Percentiles rank a stretch among this genome's conserved stretches.
Conservation (phyloP, 495 filamentous ascomycete genomes). For the Zalerion maritima region DNA sequence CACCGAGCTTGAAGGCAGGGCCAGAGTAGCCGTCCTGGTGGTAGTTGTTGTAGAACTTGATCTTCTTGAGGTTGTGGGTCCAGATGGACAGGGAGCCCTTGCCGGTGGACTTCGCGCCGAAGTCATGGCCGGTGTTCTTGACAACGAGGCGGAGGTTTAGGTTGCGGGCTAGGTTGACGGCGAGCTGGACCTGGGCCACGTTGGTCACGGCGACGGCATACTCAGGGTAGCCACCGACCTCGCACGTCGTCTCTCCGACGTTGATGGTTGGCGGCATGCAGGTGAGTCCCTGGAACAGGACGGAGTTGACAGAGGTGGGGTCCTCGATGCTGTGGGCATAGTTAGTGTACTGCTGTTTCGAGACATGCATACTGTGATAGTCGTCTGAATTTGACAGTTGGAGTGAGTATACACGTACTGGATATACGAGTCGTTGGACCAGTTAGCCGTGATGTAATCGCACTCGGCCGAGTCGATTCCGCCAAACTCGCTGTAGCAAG, state of each 20-base stretch:
- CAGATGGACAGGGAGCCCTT: conserved; percentile 43
- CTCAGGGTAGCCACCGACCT: conserved; percentile 41
- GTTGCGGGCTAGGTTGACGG: conserved; percentile 48
- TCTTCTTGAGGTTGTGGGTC: conserved; percentile 41
- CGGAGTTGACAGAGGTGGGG: conserved; percentile 34
- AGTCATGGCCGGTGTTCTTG: conserved; percentile 62
- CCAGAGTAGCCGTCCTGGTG: conserved; percentile 24
- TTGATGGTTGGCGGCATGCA: conserved; percentile 33
- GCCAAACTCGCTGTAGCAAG: conserved; percentile 32
- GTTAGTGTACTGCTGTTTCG: conserved; percentile 6
- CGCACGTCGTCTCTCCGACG: conserved; percentile 33
- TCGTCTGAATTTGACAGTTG: neutral
- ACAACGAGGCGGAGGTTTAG: conserved; percentile 44
- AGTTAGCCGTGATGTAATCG: conserved; percentile 17
- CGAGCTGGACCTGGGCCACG: conserved; percentile 42
- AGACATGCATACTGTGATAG: conserved; percentile 7
- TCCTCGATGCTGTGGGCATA: conserved; percentile 19
- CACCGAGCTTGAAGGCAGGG: conserved; percentile 31
- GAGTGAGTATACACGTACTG: conserved; percentile 8
- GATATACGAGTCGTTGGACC: conserved; percentile 17
- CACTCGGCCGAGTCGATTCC: conserved; percentile 29
- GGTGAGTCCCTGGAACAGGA: conserved; percentile 28
- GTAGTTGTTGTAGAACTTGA: conserved; percentile 25
- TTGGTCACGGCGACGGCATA: conserved; percentile 43
- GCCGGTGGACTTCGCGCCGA: conserved; percentile 35